Evolutionary conservation across 2,329 filamentous ascomycete genomes (phyloP).

Genomic region (Achaetomium macrosporum): DNA sequence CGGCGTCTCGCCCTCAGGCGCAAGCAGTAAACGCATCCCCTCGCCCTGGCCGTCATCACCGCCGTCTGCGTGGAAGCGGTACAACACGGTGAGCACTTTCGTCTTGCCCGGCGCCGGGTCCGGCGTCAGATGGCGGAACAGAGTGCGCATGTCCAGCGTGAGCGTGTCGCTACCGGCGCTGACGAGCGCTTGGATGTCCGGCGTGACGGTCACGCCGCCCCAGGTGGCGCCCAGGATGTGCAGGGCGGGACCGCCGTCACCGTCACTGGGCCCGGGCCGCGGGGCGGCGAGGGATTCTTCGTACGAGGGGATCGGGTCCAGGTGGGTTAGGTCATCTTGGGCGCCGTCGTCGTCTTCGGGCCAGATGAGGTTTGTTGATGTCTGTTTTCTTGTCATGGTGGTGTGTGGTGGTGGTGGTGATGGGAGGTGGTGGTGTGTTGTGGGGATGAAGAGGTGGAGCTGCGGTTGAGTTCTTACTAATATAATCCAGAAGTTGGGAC

Average conservation of each 20-base stretch:
- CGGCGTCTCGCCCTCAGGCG: conserved; percentile 18
- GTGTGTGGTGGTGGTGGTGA: neutral
- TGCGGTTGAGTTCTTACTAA: no score
- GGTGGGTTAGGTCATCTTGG: neutral
- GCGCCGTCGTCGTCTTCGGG: neutral
- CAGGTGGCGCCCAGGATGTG: conserved; percentile 22
- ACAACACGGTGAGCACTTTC: conserved; percentile 21
- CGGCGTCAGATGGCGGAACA: conserved; percentile 16
- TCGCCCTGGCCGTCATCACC: no score
- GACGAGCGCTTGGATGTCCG: conserved; percentile 16
- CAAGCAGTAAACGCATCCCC: conserved; percentile 19
- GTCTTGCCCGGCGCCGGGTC: conserved; percentile 18
- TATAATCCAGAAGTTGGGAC: no score
- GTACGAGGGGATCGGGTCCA: conserved; percentile 16
- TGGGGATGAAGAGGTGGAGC: no score
- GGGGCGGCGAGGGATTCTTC: conserved; percentile 10
- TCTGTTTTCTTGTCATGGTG: neutral
- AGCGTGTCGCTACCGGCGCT: conserved; percentile 6
- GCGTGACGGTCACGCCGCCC: conserved; percentile 22
- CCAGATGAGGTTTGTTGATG: neutral
- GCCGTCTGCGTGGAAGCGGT: conserved; percentile 16
- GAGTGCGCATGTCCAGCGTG: conserved; percentile 18
- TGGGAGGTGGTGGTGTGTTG: neutral
- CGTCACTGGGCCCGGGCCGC: neutral
- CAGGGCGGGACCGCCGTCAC: neutral